Conservation (phyloP, 2,329 filamentous ascomycete species). For the Talaromyces sp. region DNA sequence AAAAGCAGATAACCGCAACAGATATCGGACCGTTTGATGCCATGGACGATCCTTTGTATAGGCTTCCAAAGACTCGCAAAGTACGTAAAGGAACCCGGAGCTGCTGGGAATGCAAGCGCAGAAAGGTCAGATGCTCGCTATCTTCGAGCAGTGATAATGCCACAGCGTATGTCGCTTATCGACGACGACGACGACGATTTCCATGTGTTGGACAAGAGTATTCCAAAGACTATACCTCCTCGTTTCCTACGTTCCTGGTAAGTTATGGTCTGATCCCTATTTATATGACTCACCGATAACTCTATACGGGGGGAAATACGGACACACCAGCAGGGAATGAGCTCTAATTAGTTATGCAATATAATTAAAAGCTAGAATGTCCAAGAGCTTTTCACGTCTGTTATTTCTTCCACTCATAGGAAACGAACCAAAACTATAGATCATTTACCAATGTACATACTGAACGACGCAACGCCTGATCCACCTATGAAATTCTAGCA, state of each 20-base stretch:
- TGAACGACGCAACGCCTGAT: background rate
- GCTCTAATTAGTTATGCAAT: background rate
- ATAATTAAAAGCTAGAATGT: background rate
- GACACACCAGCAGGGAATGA: background rate
- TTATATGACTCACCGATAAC: background rate
- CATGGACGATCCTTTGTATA: background rate
- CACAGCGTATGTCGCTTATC: background rate
- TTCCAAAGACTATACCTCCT: background rate
- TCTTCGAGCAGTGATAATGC: background rate
- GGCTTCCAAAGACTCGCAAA: background rate
- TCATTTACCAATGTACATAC: background rate
- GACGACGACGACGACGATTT: background rate
- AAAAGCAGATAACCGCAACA: background rate
- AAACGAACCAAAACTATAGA: background rate
- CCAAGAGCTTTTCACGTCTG: background rate
- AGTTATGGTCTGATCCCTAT: background rate
- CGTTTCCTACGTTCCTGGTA: background rate
- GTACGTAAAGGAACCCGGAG: constrained; percentile 3
- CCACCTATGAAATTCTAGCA: background rate
- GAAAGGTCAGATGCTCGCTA: constrained; percentile 4
- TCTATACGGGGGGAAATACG: background rate
- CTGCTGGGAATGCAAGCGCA: constrained; percentile 6
- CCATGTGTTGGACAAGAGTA: constrained; percentile 3
- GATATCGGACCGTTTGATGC: background rate
- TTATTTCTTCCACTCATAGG: background rate